Evolutionary conservation across 192 early-diverging fungal genomes (phyloP), one percentile per base, ranked within the genome.

Genomic region (Paraglomus occultum): DNA sequence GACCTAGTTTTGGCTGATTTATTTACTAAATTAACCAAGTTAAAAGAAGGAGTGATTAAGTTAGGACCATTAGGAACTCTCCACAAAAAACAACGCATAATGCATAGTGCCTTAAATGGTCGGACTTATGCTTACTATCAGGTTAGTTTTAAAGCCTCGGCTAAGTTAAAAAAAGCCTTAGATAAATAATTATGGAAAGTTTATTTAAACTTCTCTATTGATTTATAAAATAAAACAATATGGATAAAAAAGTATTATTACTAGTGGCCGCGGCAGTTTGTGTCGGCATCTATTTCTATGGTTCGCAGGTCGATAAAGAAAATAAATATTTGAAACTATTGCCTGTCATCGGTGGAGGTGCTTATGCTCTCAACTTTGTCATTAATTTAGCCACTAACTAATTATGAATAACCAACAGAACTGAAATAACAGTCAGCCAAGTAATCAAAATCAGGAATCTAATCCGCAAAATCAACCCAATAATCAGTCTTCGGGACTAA

Each of bases 1-100:
- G 53, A 55, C 53, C n/a, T 55, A 55, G 53, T 55, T 6, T 8
- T 17, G 15, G 53, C 53, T 55, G 53, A 55, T 17, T 55, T 55
- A 17, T 55, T 55, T 22, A 14, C 15, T 10, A 20, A 14, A 8
- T 20, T 55, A 20, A 55, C 15, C 15, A 55, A 55, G n/a, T 6
- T 17, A 6, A 55, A 55, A 55, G 53, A 55, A 18, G 53, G 53
- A 7, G 18, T 8, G 7, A 55, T 55, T 17, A 55, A 55, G 23
- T 20, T 55, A 20, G 53, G 53, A 8, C 7, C 15, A 8, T 55
- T 6, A 6, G 53, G 53, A 55, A 17, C 53, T 17, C 23, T 55
- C n/a, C 53, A 55, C 53, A 55, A 55, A 55, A 55, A 55, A 55
- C 7, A 17, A 55, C 6, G 8, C 8, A 55, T 22, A 8, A 8